Evolutionary conservation across 2,329 filamentous ascomycete genomes (phyloP).

Genomic region (Cladosporium phlei): DNA sequence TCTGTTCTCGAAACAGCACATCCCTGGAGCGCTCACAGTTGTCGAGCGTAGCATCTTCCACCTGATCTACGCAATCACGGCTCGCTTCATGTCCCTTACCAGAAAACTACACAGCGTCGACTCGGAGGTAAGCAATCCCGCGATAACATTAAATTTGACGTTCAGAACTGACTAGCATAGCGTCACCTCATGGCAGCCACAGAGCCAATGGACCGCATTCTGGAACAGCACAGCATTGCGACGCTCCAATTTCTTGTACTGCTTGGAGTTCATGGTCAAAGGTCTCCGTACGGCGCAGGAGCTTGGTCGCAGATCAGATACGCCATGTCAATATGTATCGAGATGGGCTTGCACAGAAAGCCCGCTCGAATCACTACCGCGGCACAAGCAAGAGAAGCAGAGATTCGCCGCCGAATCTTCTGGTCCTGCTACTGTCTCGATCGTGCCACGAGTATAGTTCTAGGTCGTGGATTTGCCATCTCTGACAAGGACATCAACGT

Average conservation of each 20-base stretch:
- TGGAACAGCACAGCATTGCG: slow-evolving; percentile 28
- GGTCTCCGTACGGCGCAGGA: slow-evolving; percentile 33
- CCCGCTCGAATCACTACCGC: background rate
- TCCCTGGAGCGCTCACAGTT: background rate
- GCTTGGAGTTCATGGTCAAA: slow-evolving; percentile 33
- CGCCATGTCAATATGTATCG: slow-evolving; percentile 31
- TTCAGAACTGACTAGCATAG: too few species aligned
- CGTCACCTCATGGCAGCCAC: slow-evolving; percentile 31
- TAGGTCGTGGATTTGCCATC: slow-evolving; percentile 35
- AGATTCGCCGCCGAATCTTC: slow-evolving; percentile 26
- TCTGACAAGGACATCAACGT: slow-evolving; percentile 26
- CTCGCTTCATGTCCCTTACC: slow-evolving; percentile 24
- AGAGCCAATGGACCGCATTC: slow-evolving; percentile 30
- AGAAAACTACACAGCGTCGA: slow-evolving; percentile 7
- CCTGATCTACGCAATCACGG: slow-evolving; percentile 30
- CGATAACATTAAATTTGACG: too few species aligned
- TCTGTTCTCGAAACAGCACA: slow-evolving; percentile 6
- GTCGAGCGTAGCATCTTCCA: slow-evolving; percentile 20
- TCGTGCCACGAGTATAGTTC: slow-evolving; percentile 30
- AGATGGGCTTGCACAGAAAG: slow-evolving; percentile 31
- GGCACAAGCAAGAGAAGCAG: slow-evolving; percentile 2
- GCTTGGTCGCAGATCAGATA: slow-evolving; percentile 34
- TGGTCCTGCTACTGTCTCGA: slow-evolving; percentile 37
- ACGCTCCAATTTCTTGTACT: slow-evolving; percentile 33
- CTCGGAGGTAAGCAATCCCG: slow-evolving; percentile 6